A percentile compares a stretch with the other conserved stretches of the same genome.
These are phyloP conservation scores for Saccharomycopsis guyanensis DNA, from an alignment of 805 yeast genomes.

Conservation along the genomic window DNA sequence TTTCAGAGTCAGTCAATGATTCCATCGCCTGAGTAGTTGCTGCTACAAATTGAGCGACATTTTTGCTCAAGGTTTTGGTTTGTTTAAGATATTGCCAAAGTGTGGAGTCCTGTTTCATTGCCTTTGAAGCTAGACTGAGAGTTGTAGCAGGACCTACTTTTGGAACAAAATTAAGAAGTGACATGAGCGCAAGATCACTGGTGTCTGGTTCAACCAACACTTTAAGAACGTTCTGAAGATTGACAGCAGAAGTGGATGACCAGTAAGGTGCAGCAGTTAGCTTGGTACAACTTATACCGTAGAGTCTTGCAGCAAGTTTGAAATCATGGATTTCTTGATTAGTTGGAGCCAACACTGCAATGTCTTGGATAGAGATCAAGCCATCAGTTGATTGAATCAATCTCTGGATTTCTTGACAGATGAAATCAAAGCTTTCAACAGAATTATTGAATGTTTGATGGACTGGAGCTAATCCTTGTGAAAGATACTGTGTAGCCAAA, in stretches of 20 bases:
- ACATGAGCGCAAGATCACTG: conserved; percentile 25
- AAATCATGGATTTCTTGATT: conserved; percentile 41
- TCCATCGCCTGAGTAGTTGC: conserved; percentile 21
- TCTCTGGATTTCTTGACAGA: conserved; percentile 38
- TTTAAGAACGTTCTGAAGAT: conserved; percentile 43
- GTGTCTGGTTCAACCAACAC: conserved; percentile 28
- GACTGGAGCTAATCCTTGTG: conserved; percentile 21
- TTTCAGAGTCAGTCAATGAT: background rate
- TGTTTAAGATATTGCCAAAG: background rate
- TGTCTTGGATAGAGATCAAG: conserved; percentile 36
- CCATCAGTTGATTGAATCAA: conserved; percentile 37
- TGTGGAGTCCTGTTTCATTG: background rate
- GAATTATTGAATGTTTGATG: conserved; percentile 25
- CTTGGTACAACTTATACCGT: conserved; percentile 37
- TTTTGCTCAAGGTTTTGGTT: conserved; percentile 16
- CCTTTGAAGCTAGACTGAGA: background rate
- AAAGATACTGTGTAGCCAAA: conserved; percentile 6
- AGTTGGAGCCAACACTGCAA: conserved; percentile 45
- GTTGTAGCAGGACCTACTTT: background rate
- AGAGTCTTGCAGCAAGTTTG: conserved; percentile 31
- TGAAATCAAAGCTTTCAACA: conserved; percentile 36
- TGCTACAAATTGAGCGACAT: conserved; percentile 26
- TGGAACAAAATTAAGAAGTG: background rate
- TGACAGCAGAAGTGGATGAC: conserved; percentile 35
- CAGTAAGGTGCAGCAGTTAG: conserved; percentile 44